Conservation (phyloP, 352 stramenopile species). For the Phytophthora pisi region DNA sequence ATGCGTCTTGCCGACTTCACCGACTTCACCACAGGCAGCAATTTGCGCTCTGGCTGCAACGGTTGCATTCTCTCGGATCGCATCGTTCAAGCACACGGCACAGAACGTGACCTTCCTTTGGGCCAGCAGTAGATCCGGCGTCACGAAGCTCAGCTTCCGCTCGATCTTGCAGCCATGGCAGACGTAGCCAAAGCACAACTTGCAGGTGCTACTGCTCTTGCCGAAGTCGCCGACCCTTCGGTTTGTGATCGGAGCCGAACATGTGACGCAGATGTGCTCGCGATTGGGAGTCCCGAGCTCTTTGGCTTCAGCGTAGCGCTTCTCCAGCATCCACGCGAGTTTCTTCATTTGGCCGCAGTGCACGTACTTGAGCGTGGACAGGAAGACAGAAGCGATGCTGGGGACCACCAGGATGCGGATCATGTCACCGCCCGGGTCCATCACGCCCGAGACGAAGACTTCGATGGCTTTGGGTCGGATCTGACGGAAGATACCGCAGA, state of each 20-base stretch:
- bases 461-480: constrained; percentile 35
- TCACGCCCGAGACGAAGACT: constrained; percentile 32
- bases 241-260: constrained; percentile 23
- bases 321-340: constrained; percentile 52
- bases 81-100: constrained; percentile 36
- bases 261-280: constrained; percentile 40
- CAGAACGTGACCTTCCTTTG: constrained; percentile 45
- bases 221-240: constrained; percentile 30
- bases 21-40: constrained; percentile 3
- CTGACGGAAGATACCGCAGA: constrained; percentile 45
- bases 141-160: constrained; percentile 44
- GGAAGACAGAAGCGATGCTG: constrained; percentile 38
- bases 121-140: constrained; percentile 34
- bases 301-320: constrained; percentile 34
- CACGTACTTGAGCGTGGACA: constrained; percentile 34
- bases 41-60: constrained; percentile 33
- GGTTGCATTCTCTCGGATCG: constrained; percentile 28
- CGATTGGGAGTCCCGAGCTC: constrained; percentile 34
- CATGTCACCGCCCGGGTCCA: constrained; percentile 35
- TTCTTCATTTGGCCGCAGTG: constrained; percentile 63
- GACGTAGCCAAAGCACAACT: constrained; percentile 42
- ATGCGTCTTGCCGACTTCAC: constrained; percentile 8
- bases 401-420: constrained; percentile 37
- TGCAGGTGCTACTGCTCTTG: constrained; percentile 39
- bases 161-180: constrained; percentile 40